Conservation (phyloP, 352 stramenopile species). For the Phytophthora parvispora region DNA sequence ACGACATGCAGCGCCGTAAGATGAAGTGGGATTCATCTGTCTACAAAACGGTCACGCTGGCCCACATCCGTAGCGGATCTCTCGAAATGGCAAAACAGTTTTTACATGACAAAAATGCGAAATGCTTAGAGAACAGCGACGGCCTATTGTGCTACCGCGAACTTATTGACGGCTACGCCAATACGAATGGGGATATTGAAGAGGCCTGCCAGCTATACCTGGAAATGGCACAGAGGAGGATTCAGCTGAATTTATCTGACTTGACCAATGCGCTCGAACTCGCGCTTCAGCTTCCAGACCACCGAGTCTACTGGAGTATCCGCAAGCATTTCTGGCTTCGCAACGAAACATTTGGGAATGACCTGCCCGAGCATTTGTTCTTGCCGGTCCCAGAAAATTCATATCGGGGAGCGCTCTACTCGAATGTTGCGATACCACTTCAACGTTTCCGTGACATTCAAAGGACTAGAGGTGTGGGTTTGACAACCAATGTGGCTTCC, state of each 20-base stretch:
- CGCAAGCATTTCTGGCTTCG: too few relatives aligned
- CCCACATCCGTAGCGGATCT: slow-evolving; percentile 10
- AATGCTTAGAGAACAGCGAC: slow-evolving; percentile 48
- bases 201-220: slow-evolving; percentile 53
- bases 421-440: too few relatives aligned
- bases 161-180: slow-evolving; percentile 51
- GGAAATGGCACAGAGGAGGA: slow-evolving; percentile 69
- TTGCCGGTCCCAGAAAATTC: too few relatives aligned
- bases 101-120: slow-evolving; percentile 5
- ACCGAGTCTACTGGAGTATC: slow-evolving; percentile 69
- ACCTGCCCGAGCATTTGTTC: too few relatives aligned
- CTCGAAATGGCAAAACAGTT: slow-evolving; percentile 9
- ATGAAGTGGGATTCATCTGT: slow-evolving; percentile 9
- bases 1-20: slow-evolving; percentile 5
- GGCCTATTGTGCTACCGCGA: slow-evolving; percentile 66
- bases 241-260: slow-evolving; percentile 49
- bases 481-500: too few relatives aligned
- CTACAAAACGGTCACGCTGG: slow-evolving; percentile 10
- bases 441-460: too few relatives aligned
- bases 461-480: too few relatives aligned
- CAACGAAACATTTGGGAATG: too few relatives aligned
- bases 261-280: slow-evolving; percentile 56
- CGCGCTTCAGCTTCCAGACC: slow-evolving; percentile 55
- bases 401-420: too few relatives aligned
- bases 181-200: slow-evolving; percentile 39